These are phyloP conservation scores for Blastosporella zonata DNA, from an alignment of 1,284 basidiomycete species.

Conservation along the genomic window DNA sequence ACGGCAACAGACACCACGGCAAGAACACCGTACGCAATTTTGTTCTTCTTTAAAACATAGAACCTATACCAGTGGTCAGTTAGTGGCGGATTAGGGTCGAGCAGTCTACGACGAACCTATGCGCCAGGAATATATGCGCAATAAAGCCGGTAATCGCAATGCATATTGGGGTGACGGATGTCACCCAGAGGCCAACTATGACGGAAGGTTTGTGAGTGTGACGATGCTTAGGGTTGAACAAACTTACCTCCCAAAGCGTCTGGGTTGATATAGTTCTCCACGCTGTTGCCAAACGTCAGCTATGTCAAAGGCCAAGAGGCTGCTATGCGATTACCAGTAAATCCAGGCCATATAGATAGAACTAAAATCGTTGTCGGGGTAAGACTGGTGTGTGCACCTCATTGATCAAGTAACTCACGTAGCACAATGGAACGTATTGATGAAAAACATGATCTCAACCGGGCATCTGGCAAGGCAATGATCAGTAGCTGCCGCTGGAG, in stretches of 20 bases:
- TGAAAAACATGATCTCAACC: slow-evolving; percentile 5
- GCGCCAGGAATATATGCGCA: slow-evolving; percentile 21
- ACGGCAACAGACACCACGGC: slow-evolving; percentile 7
- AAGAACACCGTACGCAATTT: not conserved
- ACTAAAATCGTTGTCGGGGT: slow-evolving; percentile 8
- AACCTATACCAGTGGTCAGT: slow-evolving; percentile 11
- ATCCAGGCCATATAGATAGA: slow-evolving; percentile 22
- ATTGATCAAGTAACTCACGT: not conserved
- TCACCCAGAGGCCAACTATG: slow-evolving; percentile 22
- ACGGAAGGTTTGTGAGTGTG: not conserved
- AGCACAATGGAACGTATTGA: slow-evolving; percentile 16
- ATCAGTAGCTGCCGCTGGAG: not conserved
- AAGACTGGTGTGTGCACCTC: not conserved
- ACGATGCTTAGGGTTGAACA: not conserved
- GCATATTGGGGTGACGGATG: slow-evolving; percentile 21
- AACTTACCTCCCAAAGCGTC: slow-evolving; percentile 15
- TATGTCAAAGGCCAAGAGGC: not conserved
- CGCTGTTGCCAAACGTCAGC: slow-evolving; percentile 10
- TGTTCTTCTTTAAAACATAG: slow-evolving; percentile 11
- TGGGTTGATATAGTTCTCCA: slow-evolving; percentile 20
- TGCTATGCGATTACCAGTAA: slow-evolving; percentile 17
- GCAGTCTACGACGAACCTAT: slow-evolving; percentile 16
- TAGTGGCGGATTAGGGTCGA: too few species aligned
- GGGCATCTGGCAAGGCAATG: slow-evolving; percentile 3
- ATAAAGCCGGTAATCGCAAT: slow-evolving; percentile 21